Evolutionary conservation across 768 basidiomycete genomes (phyloP).

Genomic region (Hypholoma fasciculare): DNA sequence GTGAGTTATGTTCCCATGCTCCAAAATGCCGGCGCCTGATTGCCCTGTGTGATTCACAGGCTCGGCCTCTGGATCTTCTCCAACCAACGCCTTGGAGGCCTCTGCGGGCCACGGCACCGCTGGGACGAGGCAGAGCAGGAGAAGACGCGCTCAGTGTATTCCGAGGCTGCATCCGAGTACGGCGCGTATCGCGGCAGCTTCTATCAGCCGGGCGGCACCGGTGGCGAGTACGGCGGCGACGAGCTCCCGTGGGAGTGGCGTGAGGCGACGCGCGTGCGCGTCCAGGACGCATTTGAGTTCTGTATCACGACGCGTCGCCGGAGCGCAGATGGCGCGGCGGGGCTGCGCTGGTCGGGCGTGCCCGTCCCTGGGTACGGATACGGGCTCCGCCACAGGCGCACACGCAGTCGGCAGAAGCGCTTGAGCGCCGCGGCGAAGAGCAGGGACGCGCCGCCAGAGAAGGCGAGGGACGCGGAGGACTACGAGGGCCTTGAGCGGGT

Average conservation of each 20-base stretch:
- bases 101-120: conserved; percentile 79
- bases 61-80: conserved; percentile 79
- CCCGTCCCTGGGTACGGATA: conserved; percentile 17
- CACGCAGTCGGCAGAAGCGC: conserved; percentile 18
- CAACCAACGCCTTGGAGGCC: conserved; percentile 74
- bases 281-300: conserved; percentile 82
- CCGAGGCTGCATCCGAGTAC: conserved; percentile 46
- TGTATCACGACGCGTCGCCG: conserved; percentile 46
- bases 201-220: conserved; percentile 12
- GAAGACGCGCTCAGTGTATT: conserved; percentile 52
- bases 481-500: conserved; percentile 60
- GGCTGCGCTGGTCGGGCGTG: conserved; percentile 30
- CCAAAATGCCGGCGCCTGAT: background rate
- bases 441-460: conserved; percentile 21
- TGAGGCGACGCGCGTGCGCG: conserved; percentile 63
- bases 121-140: conserved; percentile 83
- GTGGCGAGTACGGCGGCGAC: conserved; percentile 31
- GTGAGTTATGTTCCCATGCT: conserved; percentile 37
- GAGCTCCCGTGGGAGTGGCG: conserved; percentile 81
- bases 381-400: conserved; percentile 5
- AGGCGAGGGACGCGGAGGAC: conserved; percentile 24
- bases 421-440: conserved; percentile 26
- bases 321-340: conserved; percentile 13
- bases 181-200: conserved; percentile 19
- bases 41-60: conserved; percentile 34